Conservation (phyloP, 2,329 filamentous ascomycete species). For the Aureobasidium uvarum region DNA sequence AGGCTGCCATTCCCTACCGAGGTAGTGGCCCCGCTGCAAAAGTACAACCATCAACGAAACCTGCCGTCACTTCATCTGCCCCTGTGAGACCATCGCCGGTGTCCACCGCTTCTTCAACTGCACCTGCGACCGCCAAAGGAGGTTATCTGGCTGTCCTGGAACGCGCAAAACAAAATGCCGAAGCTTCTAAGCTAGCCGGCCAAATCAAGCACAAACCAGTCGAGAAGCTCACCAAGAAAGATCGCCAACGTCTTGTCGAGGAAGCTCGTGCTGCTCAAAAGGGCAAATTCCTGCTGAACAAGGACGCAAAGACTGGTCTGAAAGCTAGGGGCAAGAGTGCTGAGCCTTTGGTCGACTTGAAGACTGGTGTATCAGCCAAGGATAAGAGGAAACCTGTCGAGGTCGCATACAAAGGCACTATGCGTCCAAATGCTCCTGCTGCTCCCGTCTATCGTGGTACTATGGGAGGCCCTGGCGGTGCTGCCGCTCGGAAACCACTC, state of each 20-base stretch:
- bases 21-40: constrained; percentile 27
- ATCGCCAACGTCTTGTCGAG: constrained; percentile 43
- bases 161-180: constrained; percentile 65
- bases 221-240: constrained; percentile 61
- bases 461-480: constrained; percentile 44
- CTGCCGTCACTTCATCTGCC: constrained; percentile 31
- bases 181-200: constrained; percentile 57
- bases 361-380: constrained; percentile 35
- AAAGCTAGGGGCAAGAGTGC: constrained; percentile 39
- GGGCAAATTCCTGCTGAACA: constrained; percentile 40
- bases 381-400: constrained; percentile 43
- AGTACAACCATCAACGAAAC: constrained; percentile 27
- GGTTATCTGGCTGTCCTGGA: constrained; percentile 73
- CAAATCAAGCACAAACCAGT: constrained; percentile 73
- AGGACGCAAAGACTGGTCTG: constrained; percentile 27
- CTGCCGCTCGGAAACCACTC: constrained; percentile 36
- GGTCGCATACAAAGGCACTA: constrained; percentile 46
- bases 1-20: constrained; percentile 26
- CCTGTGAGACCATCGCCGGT: constrained; percentile 12
- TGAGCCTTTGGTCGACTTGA: constrained; percentile 27
- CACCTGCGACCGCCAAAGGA: constrained; percentile 60
- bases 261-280: constrained; percentile 48
- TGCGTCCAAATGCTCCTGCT: constrained; percentile 33
- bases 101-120: constrained; percentile 29
- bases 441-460: constrained; percentile 45